Evolutionary conservation across 2,329 filamentous ascomycete species (phyloP), one percentile per base, ranked within the genome.

Genomic region (Paradendryphiella salina): DNA sequence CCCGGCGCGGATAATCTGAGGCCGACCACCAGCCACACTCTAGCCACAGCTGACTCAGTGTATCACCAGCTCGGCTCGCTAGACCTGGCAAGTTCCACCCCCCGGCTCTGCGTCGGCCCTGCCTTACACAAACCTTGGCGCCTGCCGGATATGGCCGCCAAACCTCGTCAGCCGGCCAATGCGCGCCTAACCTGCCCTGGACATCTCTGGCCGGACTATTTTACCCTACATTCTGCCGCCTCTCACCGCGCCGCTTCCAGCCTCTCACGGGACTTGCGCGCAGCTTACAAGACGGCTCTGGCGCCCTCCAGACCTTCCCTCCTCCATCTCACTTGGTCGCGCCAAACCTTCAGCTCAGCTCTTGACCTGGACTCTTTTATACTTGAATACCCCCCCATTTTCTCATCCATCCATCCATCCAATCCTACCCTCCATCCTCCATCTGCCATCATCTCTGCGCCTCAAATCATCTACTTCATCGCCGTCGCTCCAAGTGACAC

Each of bases 211-310:
- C 28, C 46, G 41, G 52, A 45, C 51, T 44, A 52, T 53, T 57
- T 44, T 57, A 54, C 40, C 52, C 58, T 55, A 31, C 38, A 56
- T 65, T 64, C 59, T 65, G 61, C 64, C 61, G 41, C 35, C 17
- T 6, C 49, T 52, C 52, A 60, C 59, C 63, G 61, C 60, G 52
- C 51, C 44, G 38, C 32, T 23, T 43, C 67, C 68, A 67, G 65
- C 65, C 67, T 67, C 66, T 69, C 66, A 66, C 66, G 66, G 62
- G 66, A 64, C 56, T 54, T 46, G 48, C 55, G 55, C 64, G 57
- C 61, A 64, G 61, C 67, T 67, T 72, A 73, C 69, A 73, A 72
- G 65, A 71, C 47, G 54, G 61, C 55, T 59, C 63, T 56, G 59
- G 63, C 57, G 56, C 70, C 63, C 65, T 62, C 61, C 52, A 63